Evolutionary conservation across 495 filamentous ascomycete species (phyloP), one percentile per base, ranked within the genome.

Genomic region (Aspergillus indologenus): DNA sequence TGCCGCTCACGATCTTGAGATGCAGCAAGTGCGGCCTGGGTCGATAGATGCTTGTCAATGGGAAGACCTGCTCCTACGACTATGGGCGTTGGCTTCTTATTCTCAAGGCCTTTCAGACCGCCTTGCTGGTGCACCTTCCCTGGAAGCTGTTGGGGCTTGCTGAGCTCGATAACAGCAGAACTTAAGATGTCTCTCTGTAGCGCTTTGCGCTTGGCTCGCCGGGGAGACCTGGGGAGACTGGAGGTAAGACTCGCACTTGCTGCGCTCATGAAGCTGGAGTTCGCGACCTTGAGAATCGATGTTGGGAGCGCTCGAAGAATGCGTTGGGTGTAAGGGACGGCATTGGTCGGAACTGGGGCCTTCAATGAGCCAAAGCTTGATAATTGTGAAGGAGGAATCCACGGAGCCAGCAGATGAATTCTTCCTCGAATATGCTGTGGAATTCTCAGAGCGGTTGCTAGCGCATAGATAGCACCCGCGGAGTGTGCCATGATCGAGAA

Each of bases 401-500:
- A 99, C 0, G 94, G 94, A 2, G 94, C 93, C 14, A 99, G 80
- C 9, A 99, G 85, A 72, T 99, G 94, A 22, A 99, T 93, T 31
- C 90, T 89, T 23, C 95, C 93, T 17, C 93, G 87, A 61, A 99
- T 94, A 69, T 96, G 90, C 63, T 96, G 91, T 17, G 95, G 93
- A 80, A 99, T 94, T 46, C 94, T 88, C 23, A 99, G 81, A 5
- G 95, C 94, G 0, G 95, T 98, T 19, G 94, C 95, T 23, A 99
- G 85, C 23, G 94, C 95, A 66, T 99, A 99, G 57, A 99, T 96
- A 19, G 94, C 95, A 21, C 94, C 94, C 11, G 94, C 94, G 11
- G 92, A 96, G 69, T 99, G 94, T n/a, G 95, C 94, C 6, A 99
- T 81, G 31, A 99, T 91, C 17, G 92, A 97, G 71, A 99, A 98